Evolutionary conservation across 169 alveolate genomes (phyloP).

Genomic region (Eimeria maxima): DNA sequence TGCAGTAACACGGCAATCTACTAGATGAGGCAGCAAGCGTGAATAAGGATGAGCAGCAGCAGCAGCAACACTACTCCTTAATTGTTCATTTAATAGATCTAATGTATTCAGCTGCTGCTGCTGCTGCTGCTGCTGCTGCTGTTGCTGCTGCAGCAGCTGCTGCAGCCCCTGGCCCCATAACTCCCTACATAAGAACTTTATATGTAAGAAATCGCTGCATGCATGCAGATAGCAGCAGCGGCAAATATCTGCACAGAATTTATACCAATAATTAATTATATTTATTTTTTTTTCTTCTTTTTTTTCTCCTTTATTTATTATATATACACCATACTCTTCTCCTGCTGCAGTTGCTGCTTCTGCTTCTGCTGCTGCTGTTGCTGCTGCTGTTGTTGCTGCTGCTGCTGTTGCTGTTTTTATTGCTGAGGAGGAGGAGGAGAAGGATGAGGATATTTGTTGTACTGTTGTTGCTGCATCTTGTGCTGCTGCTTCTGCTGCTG

Average conservation of each 20-base stretch:
- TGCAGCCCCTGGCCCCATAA: conserved; percentile 77
- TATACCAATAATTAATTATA: not conserved
- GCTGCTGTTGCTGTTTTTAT: not conserved
- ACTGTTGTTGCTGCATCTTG: not conserved
- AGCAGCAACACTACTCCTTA: conserved; percentile 54
- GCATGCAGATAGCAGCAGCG: not conserved
- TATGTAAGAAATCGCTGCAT: conserved; percentile 65
- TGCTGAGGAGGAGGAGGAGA: no score
- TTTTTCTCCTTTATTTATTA: no score
- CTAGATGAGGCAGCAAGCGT: conserved; percentile 66
- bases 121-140: no score
- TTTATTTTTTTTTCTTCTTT: no score
- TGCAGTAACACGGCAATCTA: conserved; percentile 30
- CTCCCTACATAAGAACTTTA: conserved; percentile 56
- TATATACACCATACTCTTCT: no score
- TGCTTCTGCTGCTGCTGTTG: not conserved
- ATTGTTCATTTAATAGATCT: conserved; percentile 31
- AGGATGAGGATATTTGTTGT: no score
- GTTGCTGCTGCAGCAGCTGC: conserved; percentile 42
- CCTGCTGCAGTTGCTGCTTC: not conserved
- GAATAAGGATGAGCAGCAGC: conserved; percentile 67
- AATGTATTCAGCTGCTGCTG: not conserved
- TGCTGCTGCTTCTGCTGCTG: no score
- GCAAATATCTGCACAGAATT: conserved; percentile 43
- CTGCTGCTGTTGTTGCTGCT: not conserved